Conservation (phyloP, 2,329 filamentous ascomycete species). For the Diaporthe caulivora region DNA sequence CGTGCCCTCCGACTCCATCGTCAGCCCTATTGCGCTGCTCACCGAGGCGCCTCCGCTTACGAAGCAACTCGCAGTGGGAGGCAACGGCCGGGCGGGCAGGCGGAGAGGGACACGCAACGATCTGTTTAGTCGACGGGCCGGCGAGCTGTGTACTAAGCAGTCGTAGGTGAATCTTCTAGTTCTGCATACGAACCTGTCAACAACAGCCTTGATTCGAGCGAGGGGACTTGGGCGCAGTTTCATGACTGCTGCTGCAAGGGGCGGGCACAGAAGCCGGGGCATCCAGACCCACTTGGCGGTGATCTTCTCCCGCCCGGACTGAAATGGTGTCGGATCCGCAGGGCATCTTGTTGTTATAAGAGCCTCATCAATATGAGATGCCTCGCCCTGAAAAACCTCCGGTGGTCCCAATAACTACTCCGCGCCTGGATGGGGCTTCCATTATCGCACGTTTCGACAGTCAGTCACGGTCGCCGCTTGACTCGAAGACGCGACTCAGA, state of each 20-base stretch:
- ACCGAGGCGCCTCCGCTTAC: not conserved
- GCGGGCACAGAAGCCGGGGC: not conserved
- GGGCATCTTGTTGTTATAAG: constrained; percentile 12
- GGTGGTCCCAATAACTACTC: not conserved
- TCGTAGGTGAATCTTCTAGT: not conserved
- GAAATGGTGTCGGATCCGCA: constrained; percentile 19
- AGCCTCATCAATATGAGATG: constrained; percentile 33
- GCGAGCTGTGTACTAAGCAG: not conserved
- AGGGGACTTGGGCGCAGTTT: constrained; percentile 6
- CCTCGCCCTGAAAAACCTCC: constrained; percentile 20
- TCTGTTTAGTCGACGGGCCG: not conserved
- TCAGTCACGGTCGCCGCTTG: constrained; percentile 12
- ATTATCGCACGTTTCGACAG: constrained; percentile 4
- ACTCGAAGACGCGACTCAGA: constrained; percentile 14
- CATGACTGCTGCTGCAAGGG: constrained; percentile 30
- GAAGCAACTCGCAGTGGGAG: constrained; percentile 1
- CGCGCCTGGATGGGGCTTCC: not conserved
- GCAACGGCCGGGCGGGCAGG: not conserved
- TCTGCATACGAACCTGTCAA: not conserved
- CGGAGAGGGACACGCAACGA: not conserved
- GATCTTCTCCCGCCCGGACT: constrained; percentile 25
- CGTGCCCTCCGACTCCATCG: not conserved
- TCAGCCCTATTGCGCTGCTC: constrained; percentile 14
- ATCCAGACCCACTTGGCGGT: constrained; percentile 28
- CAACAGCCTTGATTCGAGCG: not conserved